phyloP scores from a whole-genome alignment of 2,329 filamentous ascomycete genomes.

The Paecilomyces sp. region DNA sequence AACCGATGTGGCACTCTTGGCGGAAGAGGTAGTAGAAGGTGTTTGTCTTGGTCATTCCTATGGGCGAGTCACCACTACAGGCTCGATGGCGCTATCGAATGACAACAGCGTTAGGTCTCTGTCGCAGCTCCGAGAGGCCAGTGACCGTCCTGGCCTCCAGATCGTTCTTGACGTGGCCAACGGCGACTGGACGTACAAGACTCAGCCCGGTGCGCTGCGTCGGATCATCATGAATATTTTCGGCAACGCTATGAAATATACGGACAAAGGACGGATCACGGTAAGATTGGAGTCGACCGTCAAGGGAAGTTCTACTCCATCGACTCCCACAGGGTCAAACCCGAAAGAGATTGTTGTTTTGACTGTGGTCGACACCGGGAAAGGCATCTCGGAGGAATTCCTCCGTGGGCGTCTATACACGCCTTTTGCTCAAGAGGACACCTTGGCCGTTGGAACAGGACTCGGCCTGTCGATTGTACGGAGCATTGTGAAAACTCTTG shows the following conservation, averaged over 20 bases:
- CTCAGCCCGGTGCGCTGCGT: conserved; percentile 48
- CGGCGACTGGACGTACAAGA: conserved; percentile 46
- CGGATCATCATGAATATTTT: conserved; percentile 58
- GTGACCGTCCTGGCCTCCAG: conserved; percentile 26
- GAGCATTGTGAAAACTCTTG: conserved; percentile 52
- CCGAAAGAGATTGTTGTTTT: conserved; percentile 27
- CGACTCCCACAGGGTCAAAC: neutral
- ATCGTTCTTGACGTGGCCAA: conserved; percentile 49
- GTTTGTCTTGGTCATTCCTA: conserved; percentile 45
- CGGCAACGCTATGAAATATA: conserved; percentile 59
- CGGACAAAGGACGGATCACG: conserved; percentile 44
- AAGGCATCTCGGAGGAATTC: conserved; percentile 59
- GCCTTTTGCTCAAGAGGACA: conserved; percentile 53
- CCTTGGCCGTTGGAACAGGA: conserved; percentile 41
- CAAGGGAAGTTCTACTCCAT: neutral
- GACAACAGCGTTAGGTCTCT: neutral
- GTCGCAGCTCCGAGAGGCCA: conserved; percentile 3
- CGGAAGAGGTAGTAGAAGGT: conserved; percentile 50
- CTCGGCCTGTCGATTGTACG: conserved; percentile 60
- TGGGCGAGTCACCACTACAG: conserved; percentile 15
- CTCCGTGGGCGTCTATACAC: conserved; percentile 54
- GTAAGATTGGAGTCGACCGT: conserved; percentile 28
- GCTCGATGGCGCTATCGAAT: conserved; percentile 2
- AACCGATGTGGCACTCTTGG: conserved; percentile 39
- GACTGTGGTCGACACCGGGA: conserved; percentile 57